A percentile compares a stretch with the other conserved stretches of the same genome.
Evolutionary conservation across 2,329 filamentous ascomycete species (phyloP).

Genomic region (Calonectria hawksworthii): DNA sequence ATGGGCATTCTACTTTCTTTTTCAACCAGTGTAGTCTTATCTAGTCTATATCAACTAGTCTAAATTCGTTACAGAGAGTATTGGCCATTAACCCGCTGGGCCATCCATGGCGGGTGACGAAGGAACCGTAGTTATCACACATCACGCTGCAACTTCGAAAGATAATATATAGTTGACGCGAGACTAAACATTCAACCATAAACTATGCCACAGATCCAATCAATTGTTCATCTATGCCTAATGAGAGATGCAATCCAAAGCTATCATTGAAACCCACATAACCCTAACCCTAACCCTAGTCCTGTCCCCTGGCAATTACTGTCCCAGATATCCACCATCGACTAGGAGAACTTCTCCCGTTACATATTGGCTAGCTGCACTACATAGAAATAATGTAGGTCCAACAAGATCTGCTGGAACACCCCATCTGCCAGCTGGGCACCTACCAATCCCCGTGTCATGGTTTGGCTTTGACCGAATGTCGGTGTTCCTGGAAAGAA

Average conservation of each 20-base stretch:
- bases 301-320: not conserved
- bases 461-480: slow-evolving; percentile 17
- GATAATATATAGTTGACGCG: not conserved
- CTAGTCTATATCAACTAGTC: not conserved
- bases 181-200: not conserved
- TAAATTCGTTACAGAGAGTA: not conserved
- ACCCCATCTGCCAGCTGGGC: slow-evolving; percentile 29
- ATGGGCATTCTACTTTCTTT: no score
- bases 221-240: not conserved
- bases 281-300: not conserved
- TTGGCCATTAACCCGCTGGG: no score
- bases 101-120: not conserved
- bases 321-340: slow-evolving; percentile 23
- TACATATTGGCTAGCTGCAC: slow-evolving; percentile 26
- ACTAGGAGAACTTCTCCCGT: slow-evolving; percentile 23
- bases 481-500: slow-evolving; percentile 7
- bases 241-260: not conserved
- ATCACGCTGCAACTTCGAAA: not conserved
- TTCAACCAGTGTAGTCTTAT: no score
- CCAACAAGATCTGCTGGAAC: slow-evolving; percentile 20
- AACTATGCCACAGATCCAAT: not conserved
- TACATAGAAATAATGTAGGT: slow-evolving; percentile 27
- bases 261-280: not conserved
- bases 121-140: not conserved
- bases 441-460: not conserved